These are phyloP conservation scores for Metschnikowia lochheadii DNA, from an alignment of 805 yeast species.

Conservation along the genomic window DNA sequence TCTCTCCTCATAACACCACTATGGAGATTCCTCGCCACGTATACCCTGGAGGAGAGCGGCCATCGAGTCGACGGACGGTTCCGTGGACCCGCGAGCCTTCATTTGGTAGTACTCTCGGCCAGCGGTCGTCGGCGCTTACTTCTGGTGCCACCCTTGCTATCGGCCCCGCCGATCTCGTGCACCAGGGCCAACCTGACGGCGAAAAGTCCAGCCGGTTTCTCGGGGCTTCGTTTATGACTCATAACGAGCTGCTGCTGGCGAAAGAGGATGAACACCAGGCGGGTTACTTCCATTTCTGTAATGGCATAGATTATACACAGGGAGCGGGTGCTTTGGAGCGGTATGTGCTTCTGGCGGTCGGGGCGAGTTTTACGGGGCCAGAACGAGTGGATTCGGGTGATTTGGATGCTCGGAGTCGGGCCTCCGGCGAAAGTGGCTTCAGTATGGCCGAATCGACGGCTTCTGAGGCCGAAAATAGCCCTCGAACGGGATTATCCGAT, in stretches of 20 bases:
- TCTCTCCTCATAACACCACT: too few species aligned
- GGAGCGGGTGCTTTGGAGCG: slow-evolving; percentile 26
- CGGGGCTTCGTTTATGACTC: slow-evolving; percentile 24
- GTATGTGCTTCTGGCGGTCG: slow-evolving; percentile 24
- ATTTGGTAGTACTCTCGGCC: slow-evolving; percentile 28
- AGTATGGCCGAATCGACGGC: background rate
- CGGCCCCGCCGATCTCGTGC: slow-evolving; percentile 40
- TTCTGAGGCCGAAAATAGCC: background rate
- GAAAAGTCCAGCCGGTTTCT: slow-evolving; percentile 24
- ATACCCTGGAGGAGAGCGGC: background rate
- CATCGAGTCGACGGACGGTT: slow-evolving; percentile 7
- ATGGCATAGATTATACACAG: slow-evolving; percentile 27
- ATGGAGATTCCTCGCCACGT: background rate
- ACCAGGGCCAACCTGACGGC: slow-evolving; percentile 36
- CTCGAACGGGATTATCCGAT: background rate
- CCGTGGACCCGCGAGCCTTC: slow-evolving; percentile 28
- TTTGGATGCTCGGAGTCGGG: background rate
- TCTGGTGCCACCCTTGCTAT: slow-evolving; percentile 9
- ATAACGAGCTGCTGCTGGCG: slow-evolving; percentile 4
- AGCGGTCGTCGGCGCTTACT: slow-evolving; percentile 23
- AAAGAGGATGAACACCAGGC: slow-evolving; percentile 37
- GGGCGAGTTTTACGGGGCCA: slow-evolving; percentile 17
- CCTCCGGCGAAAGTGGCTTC: background rate
- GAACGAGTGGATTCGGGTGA: slow-evolving; percentile 16
- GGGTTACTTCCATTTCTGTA: slow-evolving; percentile 37